A percentile compares a stretch with the other conserved stretches of the same genome.
Conservation (phyloP, 257 asterid species). For the Thymus quinquecostatus region DNA sequence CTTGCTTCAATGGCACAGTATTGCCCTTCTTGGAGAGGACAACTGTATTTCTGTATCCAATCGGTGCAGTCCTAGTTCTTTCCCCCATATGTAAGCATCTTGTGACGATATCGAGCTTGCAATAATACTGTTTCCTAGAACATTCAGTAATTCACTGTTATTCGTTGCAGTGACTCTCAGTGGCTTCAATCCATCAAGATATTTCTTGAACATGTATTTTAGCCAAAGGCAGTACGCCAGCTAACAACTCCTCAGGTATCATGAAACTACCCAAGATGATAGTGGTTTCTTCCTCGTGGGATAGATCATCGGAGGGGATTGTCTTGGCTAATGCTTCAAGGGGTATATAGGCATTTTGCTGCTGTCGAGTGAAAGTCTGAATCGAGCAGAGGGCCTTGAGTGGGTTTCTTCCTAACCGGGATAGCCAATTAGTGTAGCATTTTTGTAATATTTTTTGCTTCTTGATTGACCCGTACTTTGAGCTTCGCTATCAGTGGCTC, state of each 20-base stretch:
- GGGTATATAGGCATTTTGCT: constrained; percentile 25
- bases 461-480: constrained; percentile 19
- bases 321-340: constrained; percentile 32
- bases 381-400: constrained; percentile 21
- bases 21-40: constrained; percentile 97
- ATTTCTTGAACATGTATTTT: constrained; percentile 85
- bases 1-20: constrained; percentile 56
- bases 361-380: constrained; percentile 29
- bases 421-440: constrained; percentile 32
- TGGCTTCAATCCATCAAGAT: constrained; percentile 97
- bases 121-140: constrained; percentile 5
- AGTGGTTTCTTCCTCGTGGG: constrained; percentile 11
- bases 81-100: constrained; percentile 70
- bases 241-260: constrained; percentile 35
- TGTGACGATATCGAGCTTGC: not conserved
- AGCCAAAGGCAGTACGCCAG: constrained; percentile 56
- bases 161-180: constrained; percentile 74
- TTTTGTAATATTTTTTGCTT: constrained; percentile 31
- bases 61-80: constrained; percentile 76
- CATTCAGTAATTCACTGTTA: not conserved
- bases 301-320: constrained; percentile 15
- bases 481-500: not conserved
- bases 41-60: constrained; percentile 95
- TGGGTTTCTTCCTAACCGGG: constrained; percentile 27
- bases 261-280: constrained; percentile 33